phyloP scores from a whole-genome alignment of 441 rosid genomes.

The Gossypium laxum region DNA sequence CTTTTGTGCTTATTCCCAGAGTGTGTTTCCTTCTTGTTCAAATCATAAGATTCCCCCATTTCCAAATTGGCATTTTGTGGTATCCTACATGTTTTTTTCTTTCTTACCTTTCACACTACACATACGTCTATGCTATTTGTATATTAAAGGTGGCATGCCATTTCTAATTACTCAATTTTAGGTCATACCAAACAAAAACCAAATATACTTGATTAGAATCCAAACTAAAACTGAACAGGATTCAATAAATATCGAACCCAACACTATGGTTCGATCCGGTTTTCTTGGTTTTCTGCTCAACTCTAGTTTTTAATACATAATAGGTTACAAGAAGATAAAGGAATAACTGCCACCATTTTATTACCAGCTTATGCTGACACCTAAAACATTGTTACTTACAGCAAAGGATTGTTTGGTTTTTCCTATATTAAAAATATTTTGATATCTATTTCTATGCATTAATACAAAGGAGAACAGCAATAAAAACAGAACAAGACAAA shows the following conservation, averaged over 20 bases:
- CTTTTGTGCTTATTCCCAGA: not conserved
- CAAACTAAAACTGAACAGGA: not conserved
- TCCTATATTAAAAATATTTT: not conserved
- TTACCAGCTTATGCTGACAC: not conserved
- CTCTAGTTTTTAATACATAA: not conserved
- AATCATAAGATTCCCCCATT: constrained; percentile 24
- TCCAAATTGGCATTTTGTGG: constrained; percentile 20
- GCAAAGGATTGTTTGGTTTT: not conserved
- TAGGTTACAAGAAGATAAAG: not conserved
- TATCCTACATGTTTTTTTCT: constrained; percentile 22
- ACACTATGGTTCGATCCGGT: not conserved
- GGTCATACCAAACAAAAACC: not conserved
- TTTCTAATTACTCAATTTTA: too few relatives aligned
- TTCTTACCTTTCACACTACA: not conserved
- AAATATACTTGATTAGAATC: not conserved
- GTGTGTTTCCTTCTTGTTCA: constrained; percentile 12
- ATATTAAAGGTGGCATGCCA: not conserved
- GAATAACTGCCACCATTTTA: not conserved
- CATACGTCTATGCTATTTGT: not conserved
- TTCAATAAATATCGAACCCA: not conserved
- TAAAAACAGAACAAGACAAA: constrained; percentile 10
- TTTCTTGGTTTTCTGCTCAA: not conserved
- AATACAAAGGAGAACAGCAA: not conserved
- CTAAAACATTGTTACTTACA: not conserved
- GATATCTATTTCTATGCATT: constrained; percentile 6